These are phyloP conservation scores for Myriosclerotinia curreyana DNA, from an alignment of 2,329 filamentous ascomycete genomes.

Conservation along the genomic window DNA sequence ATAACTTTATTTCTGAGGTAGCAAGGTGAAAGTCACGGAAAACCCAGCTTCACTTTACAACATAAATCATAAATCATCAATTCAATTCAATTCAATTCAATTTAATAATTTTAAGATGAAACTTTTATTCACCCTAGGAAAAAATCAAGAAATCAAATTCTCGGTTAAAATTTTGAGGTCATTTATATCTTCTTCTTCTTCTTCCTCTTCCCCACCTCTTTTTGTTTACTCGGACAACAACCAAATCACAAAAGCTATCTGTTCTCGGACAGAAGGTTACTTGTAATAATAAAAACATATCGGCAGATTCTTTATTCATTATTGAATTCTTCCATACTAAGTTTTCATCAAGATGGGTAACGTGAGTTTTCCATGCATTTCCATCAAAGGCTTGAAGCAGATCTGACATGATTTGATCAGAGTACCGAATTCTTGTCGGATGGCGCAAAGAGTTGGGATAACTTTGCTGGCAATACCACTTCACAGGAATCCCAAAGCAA, in stretches of 20 bases:
- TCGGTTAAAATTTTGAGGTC: not conserved
- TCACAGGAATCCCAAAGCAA: not conserved
- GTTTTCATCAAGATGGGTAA: not conserved
- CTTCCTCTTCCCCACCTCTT: not conserved
- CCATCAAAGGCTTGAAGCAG: not conserved
- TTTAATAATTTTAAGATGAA: not conserved
- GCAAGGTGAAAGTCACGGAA: no score
- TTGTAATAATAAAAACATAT: not conserved
- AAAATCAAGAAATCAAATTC: not conserved
- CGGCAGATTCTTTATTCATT: not conserved
- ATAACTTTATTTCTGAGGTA: not conserved
- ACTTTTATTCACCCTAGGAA: not conserved
- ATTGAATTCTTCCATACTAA: not conserved
- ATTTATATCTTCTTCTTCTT: not conserved
- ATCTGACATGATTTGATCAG: not conserved
- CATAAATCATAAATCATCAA: not conserved
- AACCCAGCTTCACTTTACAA: not conserved
- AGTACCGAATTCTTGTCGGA: not conserved
- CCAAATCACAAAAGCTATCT: not conserved
- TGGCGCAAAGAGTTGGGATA: not conserved
- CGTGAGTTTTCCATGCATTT: not conserved
- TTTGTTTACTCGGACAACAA: not conserved
- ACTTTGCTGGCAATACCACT: no score
- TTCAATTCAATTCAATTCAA: no score
- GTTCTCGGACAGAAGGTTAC: not conserved